These are phyloP conservation scores for Paraurostyla sp. DNA, from an alignment of 73 alveolate species.

Conservation along the genomic window DNA sequence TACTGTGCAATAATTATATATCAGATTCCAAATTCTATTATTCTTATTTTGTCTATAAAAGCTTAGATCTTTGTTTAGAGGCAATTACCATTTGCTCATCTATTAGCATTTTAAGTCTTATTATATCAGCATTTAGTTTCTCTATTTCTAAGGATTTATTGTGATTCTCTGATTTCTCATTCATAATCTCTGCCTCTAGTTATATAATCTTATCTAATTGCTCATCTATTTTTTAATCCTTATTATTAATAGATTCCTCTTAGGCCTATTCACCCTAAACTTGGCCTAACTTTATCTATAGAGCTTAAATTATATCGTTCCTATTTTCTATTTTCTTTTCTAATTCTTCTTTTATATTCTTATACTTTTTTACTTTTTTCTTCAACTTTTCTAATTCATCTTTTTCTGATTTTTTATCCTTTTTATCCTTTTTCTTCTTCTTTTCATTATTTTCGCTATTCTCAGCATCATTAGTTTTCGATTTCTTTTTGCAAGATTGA, in stretches of 20 bases:
- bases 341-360: too few species aligned
- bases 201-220: neutral
- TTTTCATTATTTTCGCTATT: too few species aligned
- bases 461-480: too few species aligned
- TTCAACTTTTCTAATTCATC: too few species aligned
- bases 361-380: too few species aligned
- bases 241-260: neutral
- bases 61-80: neutral
- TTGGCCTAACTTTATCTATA: neutral
- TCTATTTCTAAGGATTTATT: neutral
- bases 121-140: neutral
- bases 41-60: neutral
- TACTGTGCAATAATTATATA: neutral
- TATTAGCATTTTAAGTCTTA: slow-evolving; percentile 4
- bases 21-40: neutral
- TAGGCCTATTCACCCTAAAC: neutral
- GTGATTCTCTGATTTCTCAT: neutral
- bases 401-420: too few species aligned
- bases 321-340: too few species aligned
- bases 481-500: too few species aligned
- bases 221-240: neutral
- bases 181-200: neutral
- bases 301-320: neutral
- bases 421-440: too few species aligned
- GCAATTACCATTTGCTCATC: slow-evolving; percentile 1